Conservation (phyloP, 805 yeast species). For the Hanseniaspora meyeri region DNA sequence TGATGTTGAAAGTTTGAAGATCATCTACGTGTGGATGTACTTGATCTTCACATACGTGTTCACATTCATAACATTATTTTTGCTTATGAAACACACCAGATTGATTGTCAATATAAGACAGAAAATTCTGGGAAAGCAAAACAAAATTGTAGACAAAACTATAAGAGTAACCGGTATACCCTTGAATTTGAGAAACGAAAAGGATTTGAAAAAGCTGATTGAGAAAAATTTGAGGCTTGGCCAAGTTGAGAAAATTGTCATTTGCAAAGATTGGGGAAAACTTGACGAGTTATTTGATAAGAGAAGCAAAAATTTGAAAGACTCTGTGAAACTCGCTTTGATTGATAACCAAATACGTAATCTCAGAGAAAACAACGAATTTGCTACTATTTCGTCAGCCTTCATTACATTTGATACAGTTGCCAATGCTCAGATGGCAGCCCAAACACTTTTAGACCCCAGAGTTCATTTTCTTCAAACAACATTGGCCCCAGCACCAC, state of each 20-base stretch:
- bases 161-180: slow-evolving; percentile 83
- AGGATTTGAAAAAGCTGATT: slow-evolving; percentile 58
- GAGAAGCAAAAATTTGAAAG: slow-evolving; percentile 41
- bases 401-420: slow-evolving; percentile 91
- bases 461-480: slow-evolving; percentile 73
- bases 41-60: slow-evolving; percentile 78
- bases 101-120: slow-evolving; percentile 71
- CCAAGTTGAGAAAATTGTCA: slow-evolving; percentile 58
- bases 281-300: slow-evolving; percentile 54
- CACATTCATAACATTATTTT: slow-evolving; percentile 51
- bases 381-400: slow-evolving; percentile 78
- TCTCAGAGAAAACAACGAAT: slow-evolving; percentile 50
- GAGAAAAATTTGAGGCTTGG: slow-evolving; percentile 64
- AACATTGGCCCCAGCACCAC: slow-evolving; percentile 86
- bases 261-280: slow-evolving; percentile 78
- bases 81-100: slow-evolving; percentile 56
- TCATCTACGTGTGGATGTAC: slow-evolving; percentile 59
- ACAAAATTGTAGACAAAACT: slow-evolving; percentile 83
- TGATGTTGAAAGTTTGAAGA: slow-evolving; percentile 32
- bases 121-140: slow-evolving; percentile 68
- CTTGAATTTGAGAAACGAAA: slow-evolving; percentile 58
- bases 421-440: slow-evolving; percentile 91
- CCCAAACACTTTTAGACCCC: slow-evolving; percentile 90
- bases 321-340: slow-evolving; percentile 28
- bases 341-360: slow-evolving; percentile 57